Base-by-base conservation (phyloP, 2,329 filamentous ascomycete species). In the Exophiala phaeomuriformis region DNA sequence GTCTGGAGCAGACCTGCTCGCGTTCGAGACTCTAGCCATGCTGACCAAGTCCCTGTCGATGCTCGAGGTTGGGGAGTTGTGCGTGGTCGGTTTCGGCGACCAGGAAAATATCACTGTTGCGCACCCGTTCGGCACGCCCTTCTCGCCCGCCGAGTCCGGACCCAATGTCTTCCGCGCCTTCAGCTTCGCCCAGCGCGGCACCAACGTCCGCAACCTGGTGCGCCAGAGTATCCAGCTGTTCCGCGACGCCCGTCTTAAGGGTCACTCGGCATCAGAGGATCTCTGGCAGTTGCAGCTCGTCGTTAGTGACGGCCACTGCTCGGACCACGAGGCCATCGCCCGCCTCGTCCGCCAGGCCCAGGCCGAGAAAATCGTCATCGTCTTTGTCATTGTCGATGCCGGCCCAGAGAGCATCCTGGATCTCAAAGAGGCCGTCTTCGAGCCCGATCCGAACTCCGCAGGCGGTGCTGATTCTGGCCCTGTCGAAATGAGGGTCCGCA, bases 201-300 rank as follows among this genome's bases (percentile, higher is more conserved):
- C 93, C 0, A 87, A 98, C 68, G 86, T 98, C 55, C 80, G 80
- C 32, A 83, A 83, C 52, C 77, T 99, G 29, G 80, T 98, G 35
- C 78, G 82, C 9, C 78, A 84, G 62, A 90, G 85, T 0, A 86
- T 96, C 58, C 82, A 86, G 39, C 77, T 89, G 5, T 96, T 99
- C 77, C 82, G 84, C 9, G 78, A 83, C 19, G 91, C 90, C 0
- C 77, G 90, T 42, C 75, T 80, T 54, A 81, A 82, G 63, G 67
- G 66, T 31, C 73, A 73, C 2, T 66, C 70, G 51, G 64, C 72
- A 12, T 73, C 77, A 47, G 75, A 73, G 66, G 90, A 97, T 65
- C 81, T 97, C 5, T 98, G 93, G 94, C 94, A 99, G 70, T 76
- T 99, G 6, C 85, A 93, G 60, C 78, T 98, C 47, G 87, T 98